Percentiles rank a stretch among this genome's conserved stretches.
Conservation (phyloP, 805 yeast species). For the Clavispora asparagi region DNA sequence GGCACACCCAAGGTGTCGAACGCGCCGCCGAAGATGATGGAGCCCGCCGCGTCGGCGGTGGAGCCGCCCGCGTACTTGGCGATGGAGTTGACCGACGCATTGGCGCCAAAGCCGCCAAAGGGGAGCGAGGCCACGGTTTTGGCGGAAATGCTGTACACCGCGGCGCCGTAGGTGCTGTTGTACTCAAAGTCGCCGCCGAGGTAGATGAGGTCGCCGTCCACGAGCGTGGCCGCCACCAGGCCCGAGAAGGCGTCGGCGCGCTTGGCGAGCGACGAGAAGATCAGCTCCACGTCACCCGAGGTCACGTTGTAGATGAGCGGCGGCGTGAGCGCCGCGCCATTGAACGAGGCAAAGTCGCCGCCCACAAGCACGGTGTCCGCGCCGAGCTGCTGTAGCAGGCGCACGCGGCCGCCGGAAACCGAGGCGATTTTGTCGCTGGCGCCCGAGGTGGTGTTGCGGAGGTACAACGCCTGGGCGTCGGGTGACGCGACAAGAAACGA, state of each 20-base stretch:
- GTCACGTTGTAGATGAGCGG: slow-evolving; percentile 35
- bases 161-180: slow-evolving; percentile 51
- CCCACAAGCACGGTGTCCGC: slow-evolving; percentile 25
- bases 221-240: slow-evolving; percentile 31
- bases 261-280: slow-evolving; percentile 15
- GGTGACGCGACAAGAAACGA: slow-evolving; percentile 6
- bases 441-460: slow-evolving; percentile 10
- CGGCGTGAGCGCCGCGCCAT: slow-evolving; percentile 18
- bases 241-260: slow-evolving; percentile 23
- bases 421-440: slow-evolving; percentile 17
- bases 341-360: slow-evolving; percentile 34
- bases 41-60: slow-evolving; percentile 24
- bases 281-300: slow-evolving; percentile 17
- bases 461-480: slow-evolving; percentile 9
- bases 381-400: slow-evolving; percentile 22
- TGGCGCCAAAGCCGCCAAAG: slow-evolving; percentile 70
- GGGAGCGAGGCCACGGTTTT: slow-evolving; percentile 44
- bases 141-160: slow-evolving; percentile 52
- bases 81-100: slow-evolving; percentile 60
- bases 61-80: slow-evolving; percentile 30
- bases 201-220: slow-evolving; percentile 47
- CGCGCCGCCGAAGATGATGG: slow-evolving; percentile 74
- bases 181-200: slow-evolving; percentile 75
- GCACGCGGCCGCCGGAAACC: slow-evolving; percentile 26
- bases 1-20: slow-evolving; percentile 59